A percentile compares a stretch with the other conserved stretches of the same genome.
phyloP scores from a whole-genome alignment of 495 filamentous ascomycete genomes.

The Lasiosphaeris hirsuta region DNA sequence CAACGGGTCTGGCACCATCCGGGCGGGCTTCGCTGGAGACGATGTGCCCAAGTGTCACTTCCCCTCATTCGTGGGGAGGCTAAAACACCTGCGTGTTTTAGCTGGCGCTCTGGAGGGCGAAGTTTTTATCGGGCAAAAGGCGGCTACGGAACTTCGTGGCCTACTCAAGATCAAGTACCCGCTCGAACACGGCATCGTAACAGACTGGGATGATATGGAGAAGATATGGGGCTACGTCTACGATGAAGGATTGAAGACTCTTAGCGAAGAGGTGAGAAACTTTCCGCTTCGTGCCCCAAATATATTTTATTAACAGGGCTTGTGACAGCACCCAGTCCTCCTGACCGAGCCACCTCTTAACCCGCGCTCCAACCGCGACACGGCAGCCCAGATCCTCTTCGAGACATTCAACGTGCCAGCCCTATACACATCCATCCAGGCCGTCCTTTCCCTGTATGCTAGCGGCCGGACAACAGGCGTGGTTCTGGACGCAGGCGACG shows the following conservation, averaged over 20 bases:
- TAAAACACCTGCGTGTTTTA: constrained; percentile 94
- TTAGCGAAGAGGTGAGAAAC: constrained; percentile 80
- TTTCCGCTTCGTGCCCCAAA: constrained; percentile 5
- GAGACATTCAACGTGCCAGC: constrained; percentile 99
- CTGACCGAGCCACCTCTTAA: constrained; percentile 97
- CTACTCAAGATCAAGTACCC: constrained; percentile 94
- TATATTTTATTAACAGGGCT: constrained; percentile 7
- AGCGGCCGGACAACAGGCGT: constrained; percentile 95
- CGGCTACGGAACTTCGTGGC: constrained; percentile 83
- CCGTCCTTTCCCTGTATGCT: constrained; percentile 92
- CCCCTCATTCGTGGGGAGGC: constrained; percentile 95
- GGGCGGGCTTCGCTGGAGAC: constrained; percentile 94
- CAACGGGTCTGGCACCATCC: constrained; percentile 97
- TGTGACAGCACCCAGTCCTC: constrained; percentile 78
- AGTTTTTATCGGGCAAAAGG: constrained; percentile 91
- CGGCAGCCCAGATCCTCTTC: constrained; percentile 95
- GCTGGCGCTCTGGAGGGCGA: constrained; percentile 95
- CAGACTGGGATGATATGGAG: constrained; percentile 99
- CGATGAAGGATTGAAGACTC: constrained; percentile 73
- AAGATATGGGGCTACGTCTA: constrained; percentile 86
- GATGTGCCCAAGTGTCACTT: constrained; percentile 95
- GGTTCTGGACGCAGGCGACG: constrained; percentile 92
- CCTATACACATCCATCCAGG: constrained; percentile 94
- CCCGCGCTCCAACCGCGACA: constrained; percentile 92
- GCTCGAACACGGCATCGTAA: constrained; percentile 96